Evolutionary conservation across 83 land plant species (phyloP), one percentile per base, ranked within the genome.

Genomic region (Diphasiastrum complanatum): DNA sequence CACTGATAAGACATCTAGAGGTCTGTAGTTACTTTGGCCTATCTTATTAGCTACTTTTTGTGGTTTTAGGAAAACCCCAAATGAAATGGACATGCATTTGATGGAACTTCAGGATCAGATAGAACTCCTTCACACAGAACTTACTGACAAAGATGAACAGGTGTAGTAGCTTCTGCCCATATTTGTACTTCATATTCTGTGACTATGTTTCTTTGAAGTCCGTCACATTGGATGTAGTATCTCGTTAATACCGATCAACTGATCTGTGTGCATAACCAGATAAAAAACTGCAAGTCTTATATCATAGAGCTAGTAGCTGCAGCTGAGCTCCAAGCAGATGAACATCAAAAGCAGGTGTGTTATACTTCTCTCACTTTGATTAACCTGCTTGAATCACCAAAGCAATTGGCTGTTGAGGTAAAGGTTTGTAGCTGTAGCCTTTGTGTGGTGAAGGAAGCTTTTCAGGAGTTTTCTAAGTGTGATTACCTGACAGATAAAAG

Each of bases 291-390:
- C 19, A 63, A 36, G 38, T 11, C 31, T 25, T 48, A 55, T 16
- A 38, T 63, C 6, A 12, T 43, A 33, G 68, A 70, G 5, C 60
- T 70, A 5, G 55, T 41, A 34, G 33, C 31, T 51, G 68, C 68
- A 5, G 61, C 68, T 14, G 66, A 28, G 30, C 23, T 4, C 19
- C 74, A 70, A 63, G 74, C 61, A 26, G 19, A 60, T 18, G 66
- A 52, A 34, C 45, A 70, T 45, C 68, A 63, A 10, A 47, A 70
- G 32, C 63, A 40, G 64, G 73, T 70, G 49, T 6, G 43, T 26
- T 12, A n/a, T n/a, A n/a, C n/a, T n/a, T n/a, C n/a, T 11, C 0
- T 24, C 0, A 27, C 19, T 55, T 20, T 30, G 16, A n/a, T n/a
- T n/a, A n/a, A n/a, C n/a, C n/a, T n/a, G n/a, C n/a, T n/a, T n/a